phyloP scores from a whole-genome alignment of 2,329 filamentous ascomycete species.

The Stagonosporopsis cucurbitacearum region DNA sequence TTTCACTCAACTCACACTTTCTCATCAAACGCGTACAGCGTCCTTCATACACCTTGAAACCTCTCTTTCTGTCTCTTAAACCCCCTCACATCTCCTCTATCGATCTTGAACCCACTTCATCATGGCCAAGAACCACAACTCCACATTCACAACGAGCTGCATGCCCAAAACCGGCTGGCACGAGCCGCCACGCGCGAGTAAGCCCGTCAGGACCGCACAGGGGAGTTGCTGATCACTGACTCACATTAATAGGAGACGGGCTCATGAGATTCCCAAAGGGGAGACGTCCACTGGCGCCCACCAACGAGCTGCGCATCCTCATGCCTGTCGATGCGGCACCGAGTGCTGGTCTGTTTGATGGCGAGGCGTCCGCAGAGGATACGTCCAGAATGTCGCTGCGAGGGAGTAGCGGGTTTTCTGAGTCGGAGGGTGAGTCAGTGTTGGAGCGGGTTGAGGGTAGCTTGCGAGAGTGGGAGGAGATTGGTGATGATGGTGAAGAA shows the following conservation, averaged over 20 bases:
- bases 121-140: background rate
- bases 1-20: background rate
- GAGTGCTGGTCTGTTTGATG: background rate
- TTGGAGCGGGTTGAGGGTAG: background rate
- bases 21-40: background rate
- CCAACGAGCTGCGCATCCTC: background rate
- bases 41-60: background rate
- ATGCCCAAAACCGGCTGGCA: slow-evolving; percentile 7
- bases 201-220: background rate
- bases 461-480: background rate
- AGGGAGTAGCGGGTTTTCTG: background rate
- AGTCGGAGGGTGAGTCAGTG: background rate
- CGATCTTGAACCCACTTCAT: background rate
- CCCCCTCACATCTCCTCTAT: background rate
- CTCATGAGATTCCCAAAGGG: background rate
- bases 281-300: background rate
- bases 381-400: background rate
- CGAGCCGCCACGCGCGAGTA: slow-evolving; percentile 3
- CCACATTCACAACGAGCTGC: background rate
- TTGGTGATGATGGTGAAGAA: background rate
- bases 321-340: background rate
- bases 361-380: background rate
- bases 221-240: background rate
- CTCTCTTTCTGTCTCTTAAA: background rate
- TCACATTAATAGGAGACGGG: background rate